phyloP scores from a whole-genome alignment of 345 rosid genomes.

The Kernera saxatilis region DNA sequence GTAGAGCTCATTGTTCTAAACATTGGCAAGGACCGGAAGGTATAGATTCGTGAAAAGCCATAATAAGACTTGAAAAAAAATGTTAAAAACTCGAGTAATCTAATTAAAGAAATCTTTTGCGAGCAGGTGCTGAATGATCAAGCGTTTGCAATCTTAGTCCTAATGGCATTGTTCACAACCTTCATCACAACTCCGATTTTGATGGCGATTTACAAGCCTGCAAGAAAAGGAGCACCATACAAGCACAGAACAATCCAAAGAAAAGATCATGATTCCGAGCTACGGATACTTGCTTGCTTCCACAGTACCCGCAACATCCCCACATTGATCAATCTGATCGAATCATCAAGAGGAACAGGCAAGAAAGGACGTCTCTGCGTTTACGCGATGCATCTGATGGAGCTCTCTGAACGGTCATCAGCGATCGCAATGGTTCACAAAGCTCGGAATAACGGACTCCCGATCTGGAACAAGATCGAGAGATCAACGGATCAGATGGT shows the following conservation, averaged over 20 bases:
- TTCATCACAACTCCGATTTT: slow-evolving; percentile 59
- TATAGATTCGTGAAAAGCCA: slow-evolving; percentile 5
- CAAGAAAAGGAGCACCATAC: slow-evolving; percentile 49
- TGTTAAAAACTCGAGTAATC: background rate
- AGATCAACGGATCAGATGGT: slow-evolving; percentile 47
- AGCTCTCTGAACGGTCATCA: slow-evolving; percentile 67
- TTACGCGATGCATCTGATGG: slow-evolving; percentile 75
- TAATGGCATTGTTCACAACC: slow-evolving; percentile 69
- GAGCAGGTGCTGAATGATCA: slow-evolving; percentile 58
- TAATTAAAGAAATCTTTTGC: background rate
- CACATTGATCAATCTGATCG: slow-evolving; percentile 56
- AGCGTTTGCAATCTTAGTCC: slow-evolving; percentile 52
- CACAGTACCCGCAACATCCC: slow-evolving; percentile 62
- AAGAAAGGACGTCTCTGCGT: slow-evolving; percentile 49
- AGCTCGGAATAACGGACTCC: slow-evolving; percentile 63
- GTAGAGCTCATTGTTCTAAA: slow-evolving; percentile 81
- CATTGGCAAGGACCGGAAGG: slow-evolving; percentile 55
- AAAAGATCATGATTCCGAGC: slow-evolving; percentile 48
- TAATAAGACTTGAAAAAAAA: background rate
- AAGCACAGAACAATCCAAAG: slow-evolving; percentile 45
- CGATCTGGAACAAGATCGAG: slow-evolving; percentile 55
- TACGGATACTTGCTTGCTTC: slow-evolving; percentile 56
- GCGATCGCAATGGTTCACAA: slow-evolving; percentile 78
- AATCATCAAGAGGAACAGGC: slow-evolving; percentile 42
- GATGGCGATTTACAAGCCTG: slow-evolving; percentile 54